Evolutionary conservation across 2,329 filamentous ascomycete species (phyloP).

Genomic region (Didymella sp.): DNA sequence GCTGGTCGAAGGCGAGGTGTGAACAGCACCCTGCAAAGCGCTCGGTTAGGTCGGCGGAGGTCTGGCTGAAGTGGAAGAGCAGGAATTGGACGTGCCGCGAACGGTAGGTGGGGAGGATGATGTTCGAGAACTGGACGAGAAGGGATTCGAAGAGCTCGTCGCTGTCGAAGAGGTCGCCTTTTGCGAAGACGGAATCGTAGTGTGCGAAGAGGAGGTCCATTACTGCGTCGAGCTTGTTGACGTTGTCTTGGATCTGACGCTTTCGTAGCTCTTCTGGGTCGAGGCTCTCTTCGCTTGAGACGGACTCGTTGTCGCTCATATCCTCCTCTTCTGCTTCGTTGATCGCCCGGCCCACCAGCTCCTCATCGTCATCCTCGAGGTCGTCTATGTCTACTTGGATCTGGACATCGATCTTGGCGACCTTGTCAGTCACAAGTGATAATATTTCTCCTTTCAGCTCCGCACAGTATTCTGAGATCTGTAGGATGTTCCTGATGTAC

Average conservation of each 20-base stretch:
- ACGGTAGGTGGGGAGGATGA: conserved; percentile 88
- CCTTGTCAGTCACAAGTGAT: conserved; percentile 79
- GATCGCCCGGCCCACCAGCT: conserved; percentile 67
- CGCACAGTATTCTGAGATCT: conserved; percentile 77
- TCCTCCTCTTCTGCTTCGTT: conserved; percentile 57
- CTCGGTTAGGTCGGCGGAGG: conserved; percentile 77
- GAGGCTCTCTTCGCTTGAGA: conserved; percentile 67
- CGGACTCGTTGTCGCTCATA: conserved; percentile 73
- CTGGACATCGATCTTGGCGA: conserved; percentile 94
- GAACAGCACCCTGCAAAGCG: conserved; percentile 82
- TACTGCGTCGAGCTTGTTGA: conserved; percentile 89
- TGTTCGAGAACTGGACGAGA: conserved; percentile 82
- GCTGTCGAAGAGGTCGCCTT: conserved; percentile 69
- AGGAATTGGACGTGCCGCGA: conserved; percentile 95
- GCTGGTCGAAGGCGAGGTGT: conserved; percentile 72
- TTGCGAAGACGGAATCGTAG: conserved; percentile 75
- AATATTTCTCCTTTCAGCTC: conserved; percentile 81
- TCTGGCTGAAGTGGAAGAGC: conserved; percentile 92
- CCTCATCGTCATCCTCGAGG: conserved; percentile 85
- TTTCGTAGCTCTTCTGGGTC: conserved; percentile 67
- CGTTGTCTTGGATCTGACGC: conserved; percentile 77
- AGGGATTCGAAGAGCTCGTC: conserved; percentile 79
- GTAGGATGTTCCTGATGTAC: conserved; percentile 87
- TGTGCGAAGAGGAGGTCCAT: conserved; percentile 87
- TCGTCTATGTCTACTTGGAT: conserved; percentile 95